Conservation (phyloP, 2,329 filamentous ascomycete genomes). For the Cryphonectria parasitica region DNA sequence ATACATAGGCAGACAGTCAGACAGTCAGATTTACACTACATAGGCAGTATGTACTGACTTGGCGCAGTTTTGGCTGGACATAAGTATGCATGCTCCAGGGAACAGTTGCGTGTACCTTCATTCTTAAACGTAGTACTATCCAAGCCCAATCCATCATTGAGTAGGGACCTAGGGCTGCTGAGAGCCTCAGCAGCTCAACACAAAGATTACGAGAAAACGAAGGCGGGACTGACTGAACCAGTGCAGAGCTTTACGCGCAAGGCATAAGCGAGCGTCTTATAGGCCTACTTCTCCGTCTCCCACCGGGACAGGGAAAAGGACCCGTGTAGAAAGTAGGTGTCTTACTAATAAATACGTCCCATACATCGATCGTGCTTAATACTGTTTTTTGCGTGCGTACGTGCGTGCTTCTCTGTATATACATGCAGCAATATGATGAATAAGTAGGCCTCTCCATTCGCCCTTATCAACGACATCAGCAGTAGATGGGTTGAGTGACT, state of each 20-base stretch:
- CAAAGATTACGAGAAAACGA: not conserved
- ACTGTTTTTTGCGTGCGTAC: not conserved
- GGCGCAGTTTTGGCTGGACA: too few species aligned
- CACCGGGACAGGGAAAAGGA: not conserved
- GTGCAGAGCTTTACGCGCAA: not conserved
- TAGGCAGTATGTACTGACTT: not conserved
- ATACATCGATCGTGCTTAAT: constrained; percentile 1
- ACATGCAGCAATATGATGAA: not conserved
- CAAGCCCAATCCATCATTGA: too few species aligned
- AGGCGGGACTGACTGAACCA: not conserved
- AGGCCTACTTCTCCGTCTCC: not conserved
- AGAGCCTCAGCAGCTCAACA: not conserved
- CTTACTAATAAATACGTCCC: not conserved
- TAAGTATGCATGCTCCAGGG: not conserved
- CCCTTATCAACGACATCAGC: not conserved
- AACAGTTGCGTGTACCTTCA: too few species aligned
- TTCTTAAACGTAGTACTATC: not conserved
- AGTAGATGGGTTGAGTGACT: not conserved
- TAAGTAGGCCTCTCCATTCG: not conserved
- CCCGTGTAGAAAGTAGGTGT: not conserved
- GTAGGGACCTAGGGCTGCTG: not conserved
- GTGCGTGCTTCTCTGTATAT: not conserved
- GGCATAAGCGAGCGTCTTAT: not conserved
- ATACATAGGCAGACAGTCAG: not conserved
- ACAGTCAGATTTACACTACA: not conserved